These are phyloP conservation scores for Venturia effusa DNA, from an alignment of 2,329 filamentous ascomycete species.

Conservation along the genomic window DNA sequence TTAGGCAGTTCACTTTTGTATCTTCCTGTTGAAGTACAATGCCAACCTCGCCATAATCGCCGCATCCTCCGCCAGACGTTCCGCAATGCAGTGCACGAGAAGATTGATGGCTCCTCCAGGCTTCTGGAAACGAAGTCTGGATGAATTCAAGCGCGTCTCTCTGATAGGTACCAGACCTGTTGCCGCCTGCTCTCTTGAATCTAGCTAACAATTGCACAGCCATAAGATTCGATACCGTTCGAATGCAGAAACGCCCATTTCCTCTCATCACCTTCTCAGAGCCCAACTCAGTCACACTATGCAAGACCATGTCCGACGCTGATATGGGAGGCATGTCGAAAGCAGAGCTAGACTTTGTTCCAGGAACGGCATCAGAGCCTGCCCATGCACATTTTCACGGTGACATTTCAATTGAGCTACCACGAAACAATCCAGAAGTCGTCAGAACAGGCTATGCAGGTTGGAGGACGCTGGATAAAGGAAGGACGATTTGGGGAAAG, in stretches of 20 bases:
- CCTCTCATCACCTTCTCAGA: slow-evolving; percentile 53
- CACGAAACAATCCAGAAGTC: slow-evolving; percentile 60
- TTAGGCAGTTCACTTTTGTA: not conserved
- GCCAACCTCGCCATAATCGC: slow-evolving; percentile 14
- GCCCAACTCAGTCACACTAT: slow-evolving; percentile 30
- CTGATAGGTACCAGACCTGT: slow-evolving; percentile 35
- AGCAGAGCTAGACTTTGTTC: slow-evolving; percentile 57
- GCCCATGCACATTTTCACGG: slow-evolving; percentile 77
- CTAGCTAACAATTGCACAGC: slow-evolving; percentile 36
- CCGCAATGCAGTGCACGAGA: slow-evolving; percentile 26
- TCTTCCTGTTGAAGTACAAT: slow-evolving; percentile 17
- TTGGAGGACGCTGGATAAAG: slow-evolving; percentile 72
- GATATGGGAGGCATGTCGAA: slow-evolving; percentile 81
- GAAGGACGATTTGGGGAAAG: slow-evolving; percentile 72
- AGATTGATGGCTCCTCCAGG: slow-evolving; percentile 25
- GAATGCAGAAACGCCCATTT: slow-evolving; percentile 51
- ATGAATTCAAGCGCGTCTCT: slow-evolving; percentile 47
- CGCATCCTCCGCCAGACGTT: not conserved
- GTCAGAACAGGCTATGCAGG: slow-evolving; percentile 79
- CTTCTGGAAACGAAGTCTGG: slow-evolving; percentile 47
- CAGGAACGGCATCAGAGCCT: slow-evolving; percentile 33
- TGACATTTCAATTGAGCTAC: slow-evolving; percentile 75
- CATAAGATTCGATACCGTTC: slow-evolving; percentile 58
- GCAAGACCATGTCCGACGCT: slow-evolving; percentile 74
- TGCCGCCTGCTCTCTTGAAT: slow-evolving; percentile 22